These are phyloP conservation scores for Hemileccinum rubropunctum DNA, from an alignment of 768 basidiomycete species.

Conservation along the genomic window DNA sequence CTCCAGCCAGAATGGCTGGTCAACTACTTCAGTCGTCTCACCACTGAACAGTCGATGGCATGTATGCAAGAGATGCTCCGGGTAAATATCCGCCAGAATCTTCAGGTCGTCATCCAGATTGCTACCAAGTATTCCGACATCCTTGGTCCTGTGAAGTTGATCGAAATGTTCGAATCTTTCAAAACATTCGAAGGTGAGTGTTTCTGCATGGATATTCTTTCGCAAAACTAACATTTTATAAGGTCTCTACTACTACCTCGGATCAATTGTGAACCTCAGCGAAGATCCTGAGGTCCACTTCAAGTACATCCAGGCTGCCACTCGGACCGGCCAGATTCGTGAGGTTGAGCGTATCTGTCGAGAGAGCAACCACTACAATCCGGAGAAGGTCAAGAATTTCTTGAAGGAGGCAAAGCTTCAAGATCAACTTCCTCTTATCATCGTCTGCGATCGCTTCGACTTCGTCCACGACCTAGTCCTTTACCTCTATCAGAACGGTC, in stretches of 20 bases:
- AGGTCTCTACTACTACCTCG: slow-evolving; percentile 98
- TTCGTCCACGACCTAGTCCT: slow-evolving; percentile 99
- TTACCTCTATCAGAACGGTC: slow-evolving; percentile 96
- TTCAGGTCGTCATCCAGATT: slow-evolving; percentile 94
- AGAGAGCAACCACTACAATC: slow-evolving; percentile 96
- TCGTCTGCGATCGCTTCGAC: slow-evolving; percentile 99
- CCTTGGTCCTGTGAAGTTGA: slow-evolving; percentile 93
- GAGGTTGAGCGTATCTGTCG: slow-evolving; percentile 99
- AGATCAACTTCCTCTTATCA: slow-evolving; percentile 97
- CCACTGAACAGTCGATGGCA: slow-evolving; percentile 94
- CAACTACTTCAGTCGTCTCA: slow-evolving; percentile 93
- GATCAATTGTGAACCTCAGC: slow-evolving; percentile 95
- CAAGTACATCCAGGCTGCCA: slow-evolving; percentile 99
- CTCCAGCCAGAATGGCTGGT: slow-evolving; percentile 96
- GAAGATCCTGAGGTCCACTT: slow-evolving; percentile 97
- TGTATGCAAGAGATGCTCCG: slow-evolving; percentile 97
- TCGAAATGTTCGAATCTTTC: slow-evolving; percentile 97
- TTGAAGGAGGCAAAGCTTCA: slow-evolving; percentile 96
- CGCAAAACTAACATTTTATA: background rate
- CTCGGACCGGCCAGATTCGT: slow-evolving; percentile 95
- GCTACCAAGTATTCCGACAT: slow-evolving; percentile 99
- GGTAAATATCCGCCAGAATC: slow-evolving; percentile 95
- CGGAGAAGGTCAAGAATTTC: slow-evolving; percentile 99
- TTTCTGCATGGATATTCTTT: background rate
- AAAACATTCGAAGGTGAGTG: slow-evolving; percentile 88